Evolutionary conservation across 345 rosid species (phyloP).

Genomic region (Linum trigynum): DNA sequence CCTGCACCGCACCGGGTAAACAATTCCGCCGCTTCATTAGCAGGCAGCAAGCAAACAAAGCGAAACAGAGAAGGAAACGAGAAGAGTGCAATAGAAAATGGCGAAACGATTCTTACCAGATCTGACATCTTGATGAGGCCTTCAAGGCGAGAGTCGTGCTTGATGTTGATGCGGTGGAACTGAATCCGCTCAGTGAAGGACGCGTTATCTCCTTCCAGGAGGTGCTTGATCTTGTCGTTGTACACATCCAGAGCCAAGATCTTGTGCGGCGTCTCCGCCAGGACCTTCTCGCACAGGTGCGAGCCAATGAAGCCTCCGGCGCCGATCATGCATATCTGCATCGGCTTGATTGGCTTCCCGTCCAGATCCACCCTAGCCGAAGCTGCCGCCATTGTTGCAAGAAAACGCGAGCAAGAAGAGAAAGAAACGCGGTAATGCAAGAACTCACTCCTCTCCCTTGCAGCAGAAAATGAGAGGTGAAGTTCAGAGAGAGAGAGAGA

Average conservation of each 20-base stretch:
- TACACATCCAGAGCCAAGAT: conserved; percentile 89
- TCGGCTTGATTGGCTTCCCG: conserved; percentile 62
- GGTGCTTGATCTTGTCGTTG: conserved; percentile 92
- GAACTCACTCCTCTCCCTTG: neutral
- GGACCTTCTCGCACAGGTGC: conserved; percentile 80
- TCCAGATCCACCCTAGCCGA: conserved; percentile 64
- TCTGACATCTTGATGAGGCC: conserved; percentile 94
- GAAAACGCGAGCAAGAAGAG: neutral
- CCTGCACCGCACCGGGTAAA: conserved; percentile 18
- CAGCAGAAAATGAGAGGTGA: neutral
- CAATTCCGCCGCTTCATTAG: too few species aligned
- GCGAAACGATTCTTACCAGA: conserved; percentile 39
- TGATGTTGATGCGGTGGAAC: conserved; percentile 92
- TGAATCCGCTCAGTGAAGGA: conserved; percentile 76
- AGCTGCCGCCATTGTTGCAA: conserved; percentile 13
- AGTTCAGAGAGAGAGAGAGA: too few species aligned
- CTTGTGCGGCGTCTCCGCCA: conserved; percentile 71
- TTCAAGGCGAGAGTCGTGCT: conserved; percentile 91
- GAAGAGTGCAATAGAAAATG: neutral
- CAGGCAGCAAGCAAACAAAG: neutral
- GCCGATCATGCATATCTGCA: conserved; percentile 91
- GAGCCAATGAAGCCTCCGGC: conserved; percentile 99
- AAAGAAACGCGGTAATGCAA: too few species aligned
- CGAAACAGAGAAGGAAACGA: neutral
- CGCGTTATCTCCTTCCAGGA: conserved; percentile 52